A percentile compares a stretch with the other conserved stretches of the same genome.
Conservation (phyloP, 768 basidiomycete genomes). For the Tremella mesenterica region DNA sequence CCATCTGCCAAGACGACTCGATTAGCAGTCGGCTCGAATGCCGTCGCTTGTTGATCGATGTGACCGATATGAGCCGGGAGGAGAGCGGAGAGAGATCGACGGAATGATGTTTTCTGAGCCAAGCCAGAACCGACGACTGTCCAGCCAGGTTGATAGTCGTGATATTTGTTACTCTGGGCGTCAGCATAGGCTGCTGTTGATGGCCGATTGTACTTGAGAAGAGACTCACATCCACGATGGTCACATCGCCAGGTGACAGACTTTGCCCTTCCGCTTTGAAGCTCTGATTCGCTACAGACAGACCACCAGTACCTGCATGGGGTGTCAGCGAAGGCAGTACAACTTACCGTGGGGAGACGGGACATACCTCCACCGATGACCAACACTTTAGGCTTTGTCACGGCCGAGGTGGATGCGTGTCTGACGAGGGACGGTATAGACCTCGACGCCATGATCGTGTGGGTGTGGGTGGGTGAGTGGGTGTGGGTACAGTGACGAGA, state of each 20-base stretch:
- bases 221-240: conserved; percentile 59
- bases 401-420: conserved; percentile 32
- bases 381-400: conserved; percentile 61
- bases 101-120: conserved; percentile 55
- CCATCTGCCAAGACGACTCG: conserved; percentile 65
- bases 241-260: conserved; percentile 67
- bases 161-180: conserved; percentile 55
- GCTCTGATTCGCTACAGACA: conserved; percentile 75
- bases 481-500: no score
- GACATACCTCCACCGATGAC: conserved; percentile 76
- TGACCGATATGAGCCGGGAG: conserved; percentile 67
- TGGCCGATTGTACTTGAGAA: neutral
- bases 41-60: conserved; percentile 60
- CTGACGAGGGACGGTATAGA: conserved; percentile 18
- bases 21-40: conserved; percentile 68
- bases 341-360: neutral
- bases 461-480: no score
- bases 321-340: neutral
- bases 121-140: conserved; percentile 89
- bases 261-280: conserved; percentile 63
- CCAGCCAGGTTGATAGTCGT: conserved; percentile 95
- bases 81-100: conserved; percentile 58
- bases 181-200: neutral
- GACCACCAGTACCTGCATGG: conserved; percentile 58
- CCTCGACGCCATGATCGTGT: neutral